These are phyloP conservation scores for Geotrichum histeridarum DNA, from an alignment of 1,139 yeast genomes.

Conservation along the genomic window DNA sequence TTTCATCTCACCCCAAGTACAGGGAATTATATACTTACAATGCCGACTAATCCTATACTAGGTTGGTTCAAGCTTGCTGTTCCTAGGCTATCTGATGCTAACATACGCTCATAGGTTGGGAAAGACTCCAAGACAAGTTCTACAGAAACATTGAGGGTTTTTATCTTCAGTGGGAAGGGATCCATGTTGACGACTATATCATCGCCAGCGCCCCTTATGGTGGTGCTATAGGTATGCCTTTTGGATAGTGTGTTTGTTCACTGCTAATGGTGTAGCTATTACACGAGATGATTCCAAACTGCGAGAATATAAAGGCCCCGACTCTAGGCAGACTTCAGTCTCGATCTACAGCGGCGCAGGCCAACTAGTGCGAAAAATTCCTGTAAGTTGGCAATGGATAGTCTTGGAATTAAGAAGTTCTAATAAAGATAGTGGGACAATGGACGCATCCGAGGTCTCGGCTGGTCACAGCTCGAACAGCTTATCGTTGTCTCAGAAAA, in stretches of 20 bases:
- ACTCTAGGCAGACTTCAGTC: constrained; percentile 33
- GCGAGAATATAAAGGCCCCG: constrained; percentile 30
- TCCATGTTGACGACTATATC: constrained; percentile 33
- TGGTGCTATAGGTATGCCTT: constrained; percentile 42
- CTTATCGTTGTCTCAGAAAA: constrained; percentile 57
- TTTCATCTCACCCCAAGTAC: not conserved
- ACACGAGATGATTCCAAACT: constrained; percentile 27
- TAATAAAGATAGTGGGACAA: constrained; percentile 38
- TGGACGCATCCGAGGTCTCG: constrained; percentile 54
- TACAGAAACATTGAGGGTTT: constrained; percentile 37
- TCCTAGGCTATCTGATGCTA: not conserved
- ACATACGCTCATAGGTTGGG: constrained; percentile 30
- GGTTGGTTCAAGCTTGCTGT: not conserved
- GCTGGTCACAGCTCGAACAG: constrained; percentile 53
- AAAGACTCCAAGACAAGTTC: constrained; percentile 35
- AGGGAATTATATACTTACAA: not conserved
- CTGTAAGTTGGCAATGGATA: constrained; percentile 20
- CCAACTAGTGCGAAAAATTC: constrained; percentile 44
- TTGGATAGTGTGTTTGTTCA: constrained; percentile 21
- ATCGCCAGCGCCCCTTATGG: constrained; percentile 45
- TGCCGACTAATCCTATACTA: constrained; percentile 22
- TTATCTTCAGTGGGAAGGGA: constrained; percentile 34
- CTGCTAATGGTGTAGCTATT: constrained; percentile 19
- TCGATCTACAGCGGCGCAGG: constrained; percentile 56
- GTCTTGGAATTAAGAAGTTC: too few species aligned